Percentiles rank a stretch among this genome's conserved stretches.
These are phyloP conservation scores for Phytophthora sp. DNA, from an alignment of 352 stramenopile genomes.

Conservation along the genomic window DNA sequence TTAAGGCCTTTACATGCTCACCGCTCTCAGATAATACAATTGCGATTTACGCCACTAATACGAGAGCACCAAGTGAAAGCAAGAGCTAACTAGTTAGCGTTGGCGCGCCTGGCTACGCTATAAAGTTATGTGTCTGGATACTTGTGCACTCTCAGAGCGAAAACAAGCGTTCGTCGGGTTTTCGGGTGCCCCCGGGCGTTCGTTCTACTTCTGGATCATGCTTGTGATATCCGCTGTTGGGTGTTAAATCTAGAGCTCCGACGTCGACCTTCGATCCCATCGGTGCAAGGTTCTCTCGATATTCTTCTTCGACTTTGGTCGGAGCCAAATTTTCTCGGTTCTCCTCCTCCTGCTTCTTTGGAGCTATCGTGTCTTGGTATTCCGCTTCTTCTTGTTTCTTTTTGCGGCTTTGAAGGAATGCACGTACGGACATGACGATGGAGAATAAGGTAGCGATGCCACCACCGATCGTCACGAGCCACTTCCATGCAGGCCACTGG, in stretches of 20 bases:
- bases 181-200: slow-evolving; percentile 15
- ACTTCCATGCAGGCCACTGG: slow-evolving; percentile 60
- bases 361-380: slow-evolving; percentile 4
- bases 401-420: slow-evolving; percentile 49
- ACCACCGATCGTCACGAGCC: slow-evolving; percentile 60
- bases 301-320: slow-evolving; percentile 7
- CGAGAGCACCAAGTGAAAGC: too few species aligned
- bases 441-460: slow-evolving; percentile 60
- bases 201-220: slow-evolving; percentile 31
- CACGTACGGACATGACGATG: slow-evolving; percentile 55
- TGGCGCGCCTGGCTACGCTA: slow-evolving; percentile 26
- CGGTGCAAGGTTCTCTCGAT: slow-evolving; percentile 17
- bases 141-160: slow-evolving; percentile 21
- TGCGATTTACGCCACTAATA: too few species aligned
- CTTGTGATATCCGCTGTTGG: slow-evolving; percentile 31
- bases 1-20: too few species aligned
- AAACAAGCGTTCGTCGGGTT: slow-evolving; percentile 44
- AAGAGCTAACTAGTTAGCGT: too few species aligned
- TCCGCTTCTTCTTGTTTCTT: slow-evolving; percentile 37
- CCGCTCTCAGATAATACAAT: too few species aligned
- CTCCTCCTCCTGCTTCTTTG: slow-evolving; percentile 22
- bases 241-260: slow-evolving; percentile 41
- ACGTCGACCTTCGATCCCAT: slow-evolving; percentile 36
- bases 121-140: slow-evolving; percentile 27
- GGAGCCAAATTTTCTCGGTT: slow-evolving; percentile 27